Evolutionary conservation across 768 basidiomycete genomes (phyloP).

Genomic region (Favolaschia claudopus): DNA sequence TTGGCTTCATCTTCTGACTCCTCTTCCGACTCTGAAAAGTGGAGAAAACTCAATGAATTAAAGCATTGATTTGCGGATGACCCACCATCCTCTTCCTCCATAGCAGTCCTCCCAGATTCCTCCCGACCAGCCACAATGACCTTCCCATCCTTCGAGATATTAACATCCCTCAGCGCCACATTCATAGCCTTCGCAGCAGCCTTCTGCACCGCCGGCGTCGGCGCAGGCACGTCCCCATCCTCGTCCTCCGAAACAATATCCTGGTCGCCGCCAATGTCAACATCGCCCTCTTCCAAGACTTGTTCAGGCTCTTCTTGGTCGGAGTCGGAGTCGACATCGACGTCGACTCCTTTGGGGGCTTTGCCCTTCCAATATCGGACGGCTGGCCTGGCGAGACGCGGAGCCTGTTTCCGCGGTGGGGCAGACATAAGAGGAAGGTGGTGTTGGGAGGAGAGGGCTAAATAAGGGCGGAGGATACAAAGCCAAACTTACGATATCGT

Average conservation of each 20-base stretch:
- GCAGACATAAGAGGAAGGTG: conserved; percentile 20
- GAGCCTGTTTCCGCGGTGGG: conserved; percentile 69
- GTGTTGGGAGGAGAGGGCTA: too few relatives aligned
- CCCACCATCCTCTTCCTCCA: conserved; percentile 59
- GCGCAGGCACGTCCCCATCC: conserved; percentile 55
- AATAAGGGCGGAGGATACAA: background rate
- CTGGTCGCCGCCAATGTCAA: conserved; percentile 65
- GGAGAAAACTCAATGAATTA: conserved; percentile 20
- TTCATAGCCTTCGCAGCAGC: conserved; percentile 62
- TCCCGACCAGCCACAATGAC: conserved; percentile 82
- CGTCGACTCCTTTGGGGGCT: conserved; percentile 76
- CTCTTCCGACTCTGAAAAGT: conserved; percentile 34
- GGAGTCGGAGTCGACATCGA: conserved; percentile 68
- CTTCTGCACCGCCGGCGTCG: conserved; percentile 42
- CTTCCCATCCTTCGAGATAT: conserved; percentile 80
- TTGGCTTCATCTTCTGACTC: conserved; percentile 62
- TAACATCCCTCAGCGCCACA: conserved; percentile 79
- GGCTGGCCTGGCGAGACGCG: conserved; percentile 80
- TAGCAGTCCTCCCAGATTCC: conserved; percentile 77
- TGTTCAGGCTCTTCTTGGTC: conserved; percentile 60
- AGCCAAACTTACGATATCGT: background rate
- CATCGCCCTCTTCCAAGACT: conserved; percentile 60
- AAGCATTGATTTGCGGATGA: conserved; percentile 8
- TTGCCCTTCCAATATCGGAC: conserved; percentile 93
- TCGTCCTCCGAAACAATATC: conserved; percentile 54